phyloP scores from a whole-genome alignment of 345 rosid species.

The Syzygium jambos region DNA sequence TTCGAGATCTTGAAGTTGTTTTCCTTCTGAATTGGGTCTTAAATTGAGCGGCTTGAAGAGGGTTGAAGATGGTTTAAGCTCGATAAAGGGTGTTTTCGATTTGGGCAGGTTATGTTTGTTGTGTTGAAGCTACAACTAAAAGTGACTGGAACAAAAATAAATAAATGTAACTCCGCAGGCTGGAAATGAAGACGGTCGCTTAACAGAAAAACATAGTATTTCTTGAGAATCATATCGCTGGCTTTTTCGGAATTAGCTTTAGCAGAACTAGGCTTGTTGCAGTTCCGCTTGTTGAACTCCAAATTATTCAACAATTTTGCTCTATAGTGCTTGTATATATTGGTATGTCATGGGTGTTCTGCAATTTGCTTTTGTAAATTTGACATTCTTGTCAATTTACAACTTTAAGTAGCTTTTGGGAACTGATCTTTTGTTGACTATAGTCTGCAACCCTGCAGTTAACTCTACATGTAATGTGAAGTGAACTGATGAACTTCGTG shows the following conservation, averaged over 20 bases:
- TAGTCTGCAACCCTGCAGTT: not conserved
- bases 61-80: not conserved
- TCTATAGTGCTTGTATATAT: not conserved
- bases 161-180: not conserved
- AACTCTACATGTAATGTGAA: not conserved
- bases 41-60: not conserved
- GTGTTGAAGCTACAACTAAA: not conserved
- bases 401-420: not conserved
- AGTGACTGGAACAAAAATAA: not conserved
- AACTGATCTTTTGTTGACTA: not conserved
- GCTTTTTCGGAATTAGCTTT: not conserved
- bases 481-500: not conserved
- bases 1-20: not conserved
- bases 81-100: not conserved
- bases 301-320: not conserved
- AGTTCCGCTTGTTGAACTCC: not conserved
- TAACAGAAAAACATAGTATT: not conserved
- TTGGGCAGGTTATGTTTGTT: not conserved
- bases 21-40: not conserved
- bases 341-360: not conserved
- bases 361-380: not conserved
- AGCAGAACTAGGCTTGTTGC: not conserved
- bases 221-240: not conserved
- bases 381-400: not conserved
- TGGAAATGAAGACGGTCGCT: not conserved